Conservation (phyloP, 208 protist species). For the Porcisia hertigi region DNA sequence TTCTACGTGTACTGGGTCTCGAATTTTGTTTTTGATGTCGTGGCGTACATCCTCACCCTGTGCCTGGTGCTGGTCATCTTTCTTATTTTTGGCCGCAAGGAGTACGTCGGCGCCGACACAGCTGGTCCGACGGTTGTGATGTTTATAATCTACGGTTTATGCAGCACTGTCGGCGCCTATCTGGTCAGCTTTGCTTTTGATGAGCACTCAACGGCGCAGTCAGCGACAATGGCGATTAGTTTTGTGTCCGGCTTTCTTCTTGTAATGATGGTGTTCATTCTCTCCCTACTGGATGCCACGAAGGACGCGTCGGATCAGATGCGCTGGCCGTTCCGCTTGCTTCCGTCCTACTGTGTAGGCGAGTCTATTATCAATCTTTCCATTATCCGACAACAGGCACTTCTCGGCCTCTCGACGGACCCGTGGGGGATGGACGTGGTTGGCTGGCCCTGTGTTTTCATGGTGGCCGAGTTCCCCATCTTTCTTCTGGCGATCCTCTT, state of each 20-base stretch:
- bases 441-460: conserved; percentile 61
- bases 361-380: conserved; percentile 79
- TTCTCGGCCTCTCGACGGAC: conserved; percentile 18
- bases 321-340: conserved; percentile 61
- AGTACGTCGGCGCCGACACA: conserved; percentile 53
- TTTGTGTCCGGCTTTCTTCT: conserved; percentile 83
- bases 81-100: conserved; percentile 52
- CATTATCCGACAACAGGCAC: conserved; percentile 29
- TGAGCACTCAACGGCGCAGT: conserved; percentile 72
- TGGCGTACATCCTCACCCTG: conserved; percentile 61
- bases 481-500: conserved; percentile 62
- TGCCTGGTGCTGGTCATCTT: conserved; percentile 65
- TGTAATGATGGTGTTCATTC: conserved; percentile 56
- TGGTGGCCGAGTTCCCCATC: conserved; percentile 56
- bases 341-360: conserved; percentile 79
- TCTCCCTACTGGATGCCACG: conserved; percentile 44
- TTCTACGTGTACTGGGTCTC: conserved; percentile 75
- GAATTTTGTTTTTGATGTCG: conserved; percentile 85
- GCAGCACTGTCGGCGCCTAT: conserved; percentile 57
- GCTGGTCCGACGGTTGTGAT: conserved; percentile 45
- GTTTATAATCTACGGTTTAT: conserved; percentile 65
- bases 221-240: conserved; percentile 59
- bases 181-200: conserved; percentile 59
- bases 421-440: conserved; percentile 46
- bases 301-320: conserved; percentile 39